Percentiles rank a stretch among this genome's conserved stretches.
Evolutionary conservation across 164 flowering plant genomes (phyloP).

Genomic region (Chloranthus sessilifolius): DNA sequence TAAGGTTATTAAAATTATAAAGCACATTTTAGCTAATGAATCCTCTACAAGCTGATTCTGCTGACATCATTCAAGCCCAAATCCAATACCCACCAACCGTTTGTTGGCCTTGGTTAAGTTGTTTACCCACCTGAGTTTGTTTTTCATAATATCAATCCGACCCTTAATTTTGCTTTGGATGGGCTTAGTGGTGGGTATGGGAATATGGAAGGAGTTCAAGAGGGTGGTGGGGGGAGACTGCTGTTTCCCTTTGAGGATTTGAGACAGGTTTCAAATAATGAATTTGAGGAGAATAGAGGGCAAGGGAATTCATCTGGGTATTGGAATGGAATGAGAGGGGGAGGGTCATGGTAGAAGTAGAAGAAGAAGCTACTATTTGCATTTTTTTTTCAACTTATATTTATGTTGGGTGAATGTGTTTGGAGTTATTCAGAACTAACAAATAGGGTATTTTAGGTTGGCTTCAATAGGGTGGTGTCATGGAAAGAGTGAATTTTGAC

Average conservation of each 20-base stretch:
- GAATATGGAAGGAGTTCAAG: constrained; percentile 36
- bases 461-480: constrained; percentile 30
- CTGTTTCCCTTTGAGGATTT: constrained; percentile 74
- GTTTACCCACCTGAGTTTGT: constrained; percentile 44
- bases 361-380: constrained; percentile 11
- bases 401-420: constrained; percentile 15
- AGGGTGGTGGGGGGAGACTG: constrained; percentile 38
- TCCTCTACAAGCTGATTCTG: no score
- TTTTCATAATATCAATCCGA: constrained; percentile 52
- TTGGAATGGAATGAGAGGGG: constrained; percentile 87
- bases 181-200: constrained; percentile 51
- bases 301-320: constrained; percentile 65
- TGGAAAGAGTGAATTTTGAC: constrained; percentile 6
- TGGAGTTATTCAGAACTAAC: constrained; percentile 25
- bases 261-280: constrained; percentile 41
- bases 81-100: no score
- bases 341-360: constrained; percentile 63
- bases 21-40: no score
- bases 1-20: no score
- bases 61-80: no score
- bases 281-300: constrained; percentile 35
- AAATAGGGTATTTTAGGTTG: constrained; percentile 28
- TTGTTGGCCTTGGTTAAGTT: no score
- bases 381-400: constrained; percentile 9
- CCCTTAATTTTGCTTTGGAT: constrained; percentile 56